phyloP scores from a whole-genome alignment of 1,139 yeast species.

The Saccharomyces hybrid region DNA sequence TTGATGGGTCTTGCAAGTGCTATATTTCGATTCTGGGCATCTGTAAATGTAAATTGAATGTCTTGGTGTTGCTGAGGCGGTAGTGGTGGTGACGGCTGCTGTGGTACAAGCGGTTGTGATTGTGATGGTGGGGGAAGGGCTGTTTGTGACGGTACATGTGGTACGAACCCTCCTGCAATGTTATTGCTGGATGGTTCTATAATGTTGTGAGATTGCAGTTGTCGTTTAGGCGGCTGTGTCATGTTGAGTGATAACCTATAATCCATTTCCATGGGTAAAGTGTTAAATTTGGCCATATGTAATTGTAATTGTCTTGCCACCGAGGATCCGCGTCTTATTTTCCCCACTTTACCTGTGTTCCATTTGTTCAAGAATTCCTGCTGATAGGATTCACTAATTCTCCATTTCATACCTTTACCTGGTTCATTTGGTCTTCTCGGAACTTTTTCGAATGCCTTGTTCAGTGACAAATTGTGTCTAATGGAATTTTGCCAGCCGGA shows the following conservation, averaged over 20 bases:
- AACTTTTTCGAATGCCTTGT: slow-evolving; percentile 87
- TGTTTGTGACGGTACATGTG: neutral
- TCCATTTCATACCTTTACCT: slow-evolving; percentile 99
- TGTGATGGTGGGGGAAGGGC: neutral
- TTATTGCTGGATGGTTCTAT: slow-evolving; percentile 4
- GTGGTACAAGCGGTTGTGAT: neutral
- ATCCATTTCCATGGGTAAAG: slow-evolving; percentile 42
- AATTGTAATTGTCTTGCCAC: slow-evolving; percentile 71
- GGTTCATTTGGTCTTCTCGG: slow-evolving; percentile 94
- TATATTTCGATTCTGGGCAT: neutral
- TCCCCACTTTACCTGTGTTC: slow-evolving; percentile 62
- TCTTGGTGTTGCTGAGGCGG: neutral
- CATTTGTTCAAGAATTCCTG: slow-evolving; percentile 78
- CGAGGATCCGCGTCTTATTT: slow-evolving; percentile 70
- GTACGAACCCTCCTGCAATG: neutral
- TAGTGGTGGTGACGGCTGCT: neutral
- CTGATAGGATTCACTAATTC: slow-evolving; percentile 75
- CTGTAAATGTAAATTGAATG: neutral
- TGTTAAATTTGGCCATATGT: slow-evolving; percentile 64
- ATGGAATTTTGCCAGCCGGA: slow-evolving; percentile 95
- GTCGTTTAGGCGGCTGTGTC: slow-evolving; percentile 6
- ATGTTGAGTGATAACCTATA: slow-evolving; percentile 6
- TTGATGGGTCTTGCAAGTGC: slow-evolving; percentile 8
- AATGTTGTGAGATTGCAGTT: slow-evolving; percentile 3
- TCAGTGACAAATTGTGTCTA: slow-evolving; percentile 71